phyloP scores from a whole-genome alignment of 345 rosid species.

The Citrus maxima region DNA sequence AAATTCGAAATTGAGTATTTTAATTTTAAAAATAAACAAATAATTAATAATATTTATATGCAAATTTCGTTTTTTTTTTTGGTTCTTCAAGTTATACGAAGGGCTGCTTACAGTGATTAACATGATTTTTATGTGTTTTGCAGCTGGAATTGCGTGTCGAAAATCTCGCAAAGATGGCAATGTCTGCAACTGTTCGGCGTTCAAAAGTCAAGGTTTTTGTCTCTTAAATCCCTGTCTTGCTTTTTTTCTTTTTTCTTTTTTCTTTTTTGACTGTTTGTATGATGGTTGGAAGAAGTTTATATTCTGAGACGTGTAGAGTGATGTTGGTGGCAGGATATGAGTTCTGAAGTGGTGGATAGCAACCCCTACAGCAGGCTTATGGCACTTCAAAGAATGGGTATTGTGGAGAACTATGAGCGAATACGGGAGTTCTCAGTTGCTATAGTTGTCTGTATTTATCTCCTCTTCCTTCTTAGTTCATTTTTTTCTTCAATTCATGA shows the following conservation, averaged over 20 bases:
- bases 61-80: not conserved
- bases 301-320: not conserved
- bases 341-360: constrained; percentile 94
- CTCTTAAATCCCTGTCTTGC: not conserved
- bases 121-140: constrained; percentile 7
- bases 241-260: too few species aligned
- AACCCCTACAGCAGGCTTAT: constrained; percentile 98
- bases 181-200: constrained; percentile 51
- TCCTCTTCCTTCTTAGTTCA: constrained; percentile 16
- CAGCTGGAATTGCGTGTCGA: constrained; percentile 63
- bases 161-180: constrained; percentile 49
- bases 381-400: constrained; percentile 99
- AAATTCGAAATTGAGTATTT: not conserved
- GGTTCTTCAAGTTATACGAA: not conserved
- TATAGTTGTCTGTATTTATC: constrained; percentile 74
- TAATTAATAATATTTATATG: not conserved
- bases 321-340: constrained; percentile 65
- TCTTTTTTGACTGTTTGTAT: not conserved
- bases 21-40: not conserved
- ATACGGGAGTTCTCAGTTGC: constrained; percentile 91
- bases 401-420: constrained; percentile 84
- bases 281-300: not conserved
- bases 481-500: not conserved
- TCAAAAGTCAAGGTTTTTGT: constrained; percentile 71
- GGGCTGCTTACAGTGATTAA: not conserved